A percentile compares a stretch with the other conserved stretches of the same genome.
Conservation (phyloP, 1,284 basidiomycete species). For the Clitocybe nebularis region DNA sequence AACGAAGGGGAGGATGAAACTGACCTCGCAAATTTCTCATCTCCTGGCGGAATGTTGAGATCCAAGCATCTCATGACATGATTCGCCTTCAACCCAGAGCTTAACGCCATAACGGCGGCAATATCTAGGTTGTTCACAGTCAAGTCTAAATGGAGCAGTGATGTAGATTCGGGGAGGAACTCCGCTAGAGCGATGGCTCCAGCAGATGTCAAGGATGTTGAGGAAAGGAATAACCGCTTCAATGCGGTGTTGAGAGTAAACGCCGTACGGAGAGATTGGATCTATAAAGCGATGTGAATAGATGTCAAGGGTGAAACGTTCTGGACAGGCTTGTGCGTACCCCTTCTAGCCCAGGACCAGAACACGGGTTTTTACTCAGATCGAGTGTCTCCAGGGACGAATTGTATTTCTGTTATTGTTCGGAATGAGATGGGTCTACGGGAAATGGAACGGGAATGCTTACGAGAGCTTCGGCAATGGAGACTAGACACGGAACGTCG, state of each 20-base stretch:
- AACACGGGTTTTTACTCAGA: conserved; percentile 90
- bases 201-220: conserved; percentile 76
- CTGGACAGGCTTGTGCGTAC: conserved; percentile 39
- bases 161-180: conserved; percentile 88
- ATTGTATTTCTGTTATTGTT: conserved; percentile 82
- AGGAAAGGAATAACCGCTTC: conserved; percentile 88
- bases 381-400: conserved; percentile 92
- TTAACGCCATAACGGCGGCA: conserved; percentile 90
- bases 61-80: conserved; percentile 88
- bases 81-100: conserved; percentile 81
- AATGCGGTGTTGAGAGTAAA: conserved; percentile 92
- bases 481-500: conserved; percentile 76
- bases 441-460: conserved; percentile 21
- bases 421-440: conserved; percentile 2
- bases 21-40: conserved; percentile 82
- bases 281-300: conserved; percentile 37
- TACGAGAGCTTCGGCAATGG: conserved; percentile 87
- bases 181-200: conserved; percentile 95
- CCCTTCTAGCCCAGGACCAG: conserved; percentile 82
- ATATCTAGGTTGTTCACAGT: conserved; percentile 82
- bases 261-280: conserved; percentile 85
- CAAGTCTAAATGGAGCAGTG: conserved; percentile 85
- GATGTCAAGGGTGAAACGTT: not conserved
- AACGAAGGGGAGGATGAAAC: conserved; percentile 20
- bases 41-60: conserved; percentile 85